phyloP scores from a whole-genome alignment of 2,329 filamentous ascomycete genomes.

The Xylaria digitata region DNA sequence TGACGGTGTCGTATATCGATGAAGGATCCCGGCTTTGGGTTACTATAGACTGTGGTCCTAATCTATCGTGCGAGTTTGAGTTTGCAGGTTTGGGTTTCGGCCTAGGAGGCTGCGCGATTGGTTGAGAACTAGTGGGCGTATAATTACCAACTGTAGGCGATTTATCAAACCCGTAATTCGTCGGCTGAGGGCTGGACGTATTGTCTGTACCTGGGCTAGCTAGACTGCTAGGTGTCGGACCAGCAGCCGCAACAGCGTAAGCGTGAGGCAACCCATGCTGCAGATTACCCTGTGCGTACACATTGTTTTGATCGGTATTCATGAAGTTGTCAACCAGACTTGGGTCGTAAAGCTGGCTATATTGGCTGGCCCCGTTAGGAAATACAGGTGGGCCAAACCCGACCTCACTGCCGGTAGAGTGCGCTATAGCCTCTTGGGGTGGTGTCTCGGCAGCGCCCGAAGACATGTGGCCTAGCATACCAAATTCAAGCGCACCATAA shows the following conservation, averaged over 20 bases:
- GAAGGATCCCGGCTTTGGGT: constrained; percentile 79
- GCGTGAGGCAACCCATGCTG: constrained; percentile 73
- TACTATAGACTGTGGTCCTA: constrained; percentile 62
- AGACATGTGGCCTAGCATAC: constrained; percentile 96
- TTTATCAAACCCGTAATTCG: constrained; percentile 64
- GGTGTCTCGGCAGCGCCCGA: constrained; percentile 86
- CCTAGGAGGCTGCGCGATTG: constrained; percentile 52
- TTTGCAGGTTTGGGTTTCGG: constrained; percentile 59
- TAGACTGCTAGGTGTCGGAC: constrained; percentile 64
- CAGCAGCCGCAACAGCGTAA: constrained; percentile 71
- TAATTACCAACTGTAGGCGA: constrained; percentile 61
- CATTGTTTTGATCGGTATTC: constrained; percentile 62
- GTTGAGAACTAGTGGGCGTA: constrained; percentile 47
- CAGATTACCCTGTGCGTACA: constrained; percentile 68
- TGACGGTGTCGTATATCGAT: constrained; percentile 87
- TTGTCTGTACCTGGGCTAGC: constrained; percentile 73
- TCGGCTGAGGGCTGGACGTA: constrained; percentile 69
- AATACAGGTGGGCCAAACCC: constrained; percentile 62
- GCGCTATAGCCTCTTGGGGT: constrained; percentile 69
- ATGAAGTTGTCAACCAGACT: constrained; percentile 65
- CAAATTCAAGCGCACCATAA: constrained; percentile 94
- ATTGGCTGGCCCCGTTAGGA: constrained; percentile 63
- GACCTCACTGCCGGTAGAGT: constrained; percentile 53
- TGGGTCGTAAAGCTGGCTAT: constrained; percentile 62
- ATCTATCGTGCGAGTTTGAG: constrained; percentile 49